These are phyloP conservation scores for Wickerhamomyces queroliae DNA, from an alignment of 805 yeast genomes.

Conservation along the genomic window DNA sequence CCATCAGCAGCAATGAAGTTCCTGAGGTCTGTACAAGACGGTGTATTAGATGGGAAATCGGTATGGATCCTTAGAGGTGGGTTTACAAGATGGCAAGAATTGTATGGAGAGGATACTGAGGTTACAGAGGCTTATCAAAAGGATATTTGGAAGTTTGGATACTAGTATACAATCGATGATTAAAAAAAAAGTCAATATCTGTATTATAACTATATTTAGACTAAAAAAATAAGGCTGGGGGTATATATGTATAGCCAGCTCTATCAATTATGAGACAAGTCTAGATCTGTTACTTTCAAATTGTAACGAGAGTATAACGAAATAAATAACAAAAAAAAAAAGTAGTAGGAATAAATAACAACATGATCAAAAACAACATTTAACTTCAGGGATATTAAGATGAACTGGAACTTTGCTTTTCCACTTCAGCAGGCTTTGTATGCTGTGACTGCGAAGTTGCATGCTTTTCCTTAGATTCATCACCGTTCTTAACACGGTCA, in stretches of 20 bases:
- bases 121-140: constrained; percentile 60
- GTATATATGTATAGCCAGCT: too few relatives aligned
- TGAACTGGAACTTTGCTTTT: too few relatives aligned
- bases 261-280: neutral
- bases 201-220: neutral
- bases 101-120: constrained; percentile 58
- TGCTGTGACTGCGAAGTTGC: too few relatives aligned
- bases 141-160: constrained; percentile 33
- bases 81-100: constrained; percentile 74
- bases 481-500: neutral
- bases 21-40: constrained; percentile 25
- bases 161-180: too few relatives aligned
- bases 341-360: too few relatives aligned
- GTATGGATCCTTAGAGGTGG: constrained; percentile 83
- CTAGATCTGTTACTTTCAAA: too few relatives aligned
- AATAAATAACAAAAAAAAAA: too few relatives aligned
- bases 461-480: neutral
- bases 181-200: too few relatives aligned
- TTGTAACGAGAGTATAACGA: too few relatives aligned
- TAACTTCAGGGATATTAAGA: too few relatives aligned
- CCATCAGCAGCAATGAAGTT: constrained; percentile 76
- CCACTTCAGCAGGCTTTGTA: too few relatives aligned
- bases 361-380: too few relatives aligned
- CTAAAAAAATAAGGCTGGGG: neutral
- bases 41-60: constrained; percentile 29